phyloP scores from a whole-genome alignment of 2,329 filamentous ascomycete species.

The Ophiostoma piceae region DNA sequence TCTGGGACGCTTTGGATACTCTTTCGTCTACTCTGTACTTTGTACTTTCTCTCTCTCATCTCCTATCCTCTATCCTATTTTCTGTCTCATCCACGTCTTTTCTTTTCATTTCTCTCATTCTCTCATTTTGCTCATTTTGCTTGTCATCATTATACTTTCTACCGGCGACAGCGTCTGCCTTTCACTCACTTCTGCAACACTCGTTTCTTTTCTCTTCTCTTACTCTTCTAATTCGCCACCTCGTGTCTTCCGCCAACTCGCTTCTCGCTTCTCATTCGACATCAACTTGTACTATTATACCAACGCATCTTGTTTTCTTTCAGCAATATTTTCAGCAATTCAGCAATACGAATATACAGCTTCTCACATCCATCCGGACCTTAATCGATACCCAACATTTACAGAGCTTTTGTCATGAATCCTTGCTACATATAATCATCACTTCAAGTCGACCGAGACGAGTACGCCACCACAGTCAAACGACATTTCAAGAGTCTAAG shows the following conservation, averaged over 20 bases:
- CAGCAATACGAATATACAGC: not conserved
- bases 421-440: not conserved
- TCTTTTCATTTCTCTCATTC: slow-evolving; percentile 1
- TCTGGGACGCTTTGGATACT: not conserved
- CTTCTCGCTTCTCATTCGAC: not conserved
- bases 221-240: not conserved
- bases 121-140: not conserved
- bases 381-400: not conserved
- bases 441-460: not conserved
- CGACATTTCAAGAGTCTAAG: not conserved
- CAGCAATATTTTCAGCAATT: no score
- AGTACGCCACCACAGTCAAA: not conserved
- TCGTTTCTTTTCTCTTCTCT: slow-evolving; percentile 12
- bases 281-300: not conserved
- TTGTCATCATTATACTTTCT: not conserved
- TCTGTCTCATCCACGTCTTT: not conserved
- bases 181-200: slow-evolving; percentile 10
- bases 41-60: not conserved
- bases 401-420: not conserved
- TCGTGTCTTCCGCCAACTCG: not conserved
- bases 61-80: not conserved
- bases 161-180: slow-evolving; percentile 2
- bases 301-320: slow-evolving; percentile 1
- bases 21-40: not conserved
- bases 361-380: slow-evolving; percentile 7